A percentile compares a stretch with the other conserved stretches of the same genome.
These are phyloP conservation scores for Xylaria scruposa DNA, from an alignment of 495 filamentous ascomycete genomes.

Conservation along the genomic window DNA sequence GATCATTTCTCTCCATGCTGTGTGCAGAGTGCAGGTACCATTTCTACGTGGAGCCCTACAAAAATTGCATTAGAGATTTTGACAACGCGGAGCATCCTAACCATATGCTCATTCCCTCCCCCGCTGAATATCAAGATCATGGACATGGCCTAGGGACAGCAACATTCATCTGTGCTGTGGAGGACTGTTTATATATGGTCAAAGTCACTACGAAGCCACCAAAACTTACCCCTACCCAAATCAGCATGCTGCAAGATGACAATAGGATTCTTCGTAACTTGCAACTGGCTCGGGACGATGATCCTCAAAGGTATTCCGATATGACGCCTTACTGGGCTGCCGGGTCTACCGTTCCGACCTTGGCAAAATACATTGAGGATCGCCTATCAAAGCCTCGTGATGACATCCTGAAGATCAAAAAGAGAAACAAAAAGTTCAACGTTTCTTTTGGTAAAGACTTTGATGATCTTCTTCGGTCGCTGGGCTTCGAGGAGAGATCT, in stretches of 20 bases:
- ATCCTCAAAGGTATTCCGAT: conserved; percentile 66
- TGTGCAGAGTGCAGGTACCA: conserved; percentile 36
- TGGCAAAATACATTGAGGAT: conserved; percentile 25
- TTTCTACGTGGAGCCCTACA: conserved; percentile 34
- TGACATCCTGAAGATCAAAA: conserved; percentile 61
- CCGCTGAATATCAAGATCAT: not conserved
- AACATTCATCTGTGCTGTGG: conserved; percentile 66
- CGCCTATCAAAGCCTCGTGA: conserved; percentile 14
- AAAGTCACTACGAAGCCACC: conserved; percentile 62
- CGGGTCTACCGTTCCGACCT: conserved; percentile 42
- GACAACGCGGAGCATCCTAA: conserved; percentile 28
- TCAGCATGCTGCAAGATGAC: conserved; percentile 64
- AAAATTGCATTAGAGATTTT: not conserved
- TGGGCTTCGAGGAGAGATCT: conserved; percentile 61
- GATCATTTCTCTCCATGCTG: conserved; percentile 31
- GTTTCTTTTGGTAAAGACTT: conserved; percentile 72
- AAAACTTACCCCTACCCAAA: conserved; percentile 26
- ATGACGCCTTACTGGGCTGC: conserved; percentile 53
- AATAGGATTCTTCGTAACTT: conserved; percentile 59
- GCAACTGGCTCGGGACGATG: conserved; percentile 56
- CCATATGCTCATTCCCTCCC: conserved; percentile 36
- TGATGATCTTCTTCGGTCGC: conserved; percentile 64
- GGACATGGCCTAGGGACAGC: conserved; percentile 19
- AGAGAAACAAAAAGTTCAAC: conserved; percentile 74
- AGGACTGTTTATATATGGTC: conserved; percentile 61